A percentile compares a stretch with the other conserved stretches of the same genome.
Evolutionary conservation across 2,329 filamentous ascomycete species (phyloP).

Genomic region (Meredithiella fracta): DNA sequence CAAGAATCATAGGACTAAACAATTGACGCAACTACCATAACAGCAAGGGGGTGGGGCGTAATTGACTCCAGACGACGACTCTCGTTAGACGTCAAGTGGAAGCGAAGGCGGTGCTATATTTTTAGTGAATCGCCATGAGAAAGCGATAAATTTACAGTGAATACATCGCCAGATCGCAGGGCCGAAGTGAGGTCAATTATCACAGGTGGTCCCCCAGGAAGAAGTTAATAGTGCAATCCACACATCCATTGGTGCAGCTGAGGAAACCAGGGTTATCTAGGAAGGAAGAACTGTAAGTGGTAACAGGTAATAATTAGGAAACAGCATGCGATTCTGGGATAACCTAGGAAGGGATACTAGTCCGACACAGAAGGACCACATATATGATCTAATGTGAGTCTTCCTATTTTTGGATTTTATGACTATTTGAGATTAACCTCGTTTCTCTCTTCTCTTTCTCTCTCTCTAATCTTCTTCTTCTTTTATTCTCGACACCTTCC

Average conservation of each 20-base stretch:
- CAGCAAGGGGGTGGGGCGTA: not conserved
- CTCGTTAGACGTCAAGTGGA: too few relatives aligned
- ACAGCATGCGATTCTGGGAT: not conserved
- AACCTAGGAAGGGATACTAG: not conserved
- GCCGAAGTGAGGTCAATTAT: not conserved
- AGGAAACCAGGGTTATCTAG: not conserved
- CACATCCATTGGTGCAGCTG: not conserved
- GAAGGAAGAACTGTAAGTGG: not conserved
- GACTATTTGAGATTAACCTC: conserved; percentile 10
- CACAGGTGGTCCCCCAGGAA: not conserved
- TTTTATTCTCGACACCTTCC: not conserved
- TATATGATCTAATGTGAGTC: not conserved
- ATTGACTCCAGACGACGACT: too few relatives aligned
- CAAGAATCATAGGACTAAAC: not conserved
- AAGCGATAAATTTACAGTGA: too few relatives aligned
- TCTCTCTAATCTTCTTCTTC: not conserved
- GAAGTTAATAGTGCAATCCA: not conserved
- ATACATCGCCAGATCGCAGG: not conserved
- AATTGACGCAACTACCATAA: not conserved
- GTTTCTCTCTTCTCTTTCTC: conserved; percentile 12
- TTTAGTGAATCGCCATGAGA: too few relatives aligned
- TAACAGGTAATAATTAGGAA: not conserved
- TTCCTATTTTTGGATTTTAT: not conserved
- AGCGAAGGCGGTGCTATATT: too few relatives aligned
- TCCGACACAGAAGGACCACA: not conserved